phyloP scores from a whole-genome alignment of 352 stramenopile genomes.

The Pythium periplocum region DNA sequence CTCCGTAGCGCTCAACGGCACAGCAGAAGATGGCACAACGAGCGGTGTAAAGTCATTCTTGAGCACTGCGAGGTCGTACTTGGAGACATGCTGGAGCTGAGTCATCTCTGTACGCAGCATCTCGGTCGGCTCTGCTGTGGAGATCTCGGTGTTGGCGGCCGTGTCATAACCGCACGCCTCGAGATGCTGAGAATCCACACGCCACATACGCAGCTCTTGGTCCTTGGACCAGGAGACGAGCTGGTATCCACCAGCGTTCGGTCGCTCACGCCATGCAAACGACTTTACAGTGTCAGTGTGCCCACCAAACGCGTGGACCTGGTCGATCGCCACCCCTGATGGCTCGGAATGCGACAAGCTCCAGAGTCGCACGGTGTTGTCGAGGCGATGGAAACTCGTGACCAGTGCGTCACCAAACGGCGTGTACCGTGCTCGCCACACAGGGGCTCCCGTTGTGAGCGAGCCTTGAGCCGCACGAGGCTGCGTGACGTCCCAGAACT shows the following conservation, averaged over 20 bases:
- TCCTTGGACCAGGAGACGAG: conserved; percentile 80
- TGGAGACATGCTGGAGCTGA: conserved; percentile 16
- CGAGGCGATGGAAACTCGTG: conserved; percentile 63
- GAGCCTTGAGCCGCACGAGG: conserved; percentile 55
- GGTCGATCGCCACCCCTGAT: conserved; percentile 2
- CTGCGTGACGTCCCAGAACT: conserved; percentile 74
- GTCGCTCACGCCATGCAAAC: conserved; percentile 57
- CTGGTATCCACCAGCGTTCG: conserved; percentile 44
- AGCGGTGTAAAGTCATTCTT: conserved; percentile 75
- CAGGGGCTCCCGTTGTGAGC: conserved; percentile 52
- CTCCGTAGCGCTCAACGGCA: conserved; percentile 54
- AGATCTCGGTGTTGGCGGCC: conserved; percentile 14
- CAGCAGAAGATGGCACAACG: conserved; percentile 50
- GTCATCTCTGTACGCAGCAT: too few species aligned
- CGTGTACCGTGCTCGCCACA: conserved; percentile 70
- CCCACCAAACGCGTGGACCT: conserved; percentile 53
- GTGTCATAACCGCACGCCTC: conserved; percentile 46
- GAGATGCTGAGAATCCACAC: conserved; percentile 53
- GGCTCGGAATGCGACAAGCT: conserved; percentile 29
- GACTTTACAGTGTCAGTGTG: conserved; percentile 59
- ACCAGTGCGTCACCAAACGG: conserved; percentile 80
- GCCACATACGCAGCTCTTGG: conserved; percentile 72
- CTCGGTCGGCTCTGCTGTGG: too few species aligned
- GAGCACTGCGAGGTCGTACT: conserved; percentile 65
- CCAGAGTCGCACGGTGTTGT: conserved; percentile 65